Percentiles rank a stretch among this genome's conserved stretches.
Evolutionary conservation across 2,329 filamentous ascomycete genomes (phyloP).

Genomic region (Juglanconis juglandina): DNA sequence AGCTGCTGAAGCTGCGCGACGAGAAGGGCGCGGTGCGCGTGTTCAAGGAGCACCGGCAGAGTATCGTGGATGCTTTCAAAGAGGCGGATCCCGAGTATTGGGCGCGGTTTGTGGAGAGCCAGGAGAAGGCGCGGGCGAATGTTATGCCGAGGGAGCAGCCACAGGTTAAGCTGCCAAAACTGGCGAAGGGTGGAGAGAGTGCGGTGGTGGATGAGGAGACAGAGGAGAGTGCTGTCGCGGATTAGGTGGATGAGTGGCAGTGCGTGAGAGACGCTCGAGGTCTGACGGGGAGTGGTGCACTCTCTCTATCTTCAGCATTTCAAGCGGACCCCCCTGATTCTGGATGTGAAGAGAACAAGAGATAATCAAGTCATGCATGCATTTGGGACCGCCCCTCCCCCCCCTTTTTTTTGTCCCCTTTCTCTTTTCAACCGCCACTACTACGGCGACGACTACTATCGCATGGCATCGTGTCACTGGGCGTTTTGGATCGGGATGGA

Average conservation of each 20-base stretch:
- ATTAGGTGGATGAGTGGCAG: background rate
- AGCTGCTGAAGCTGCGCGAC: constrained; percentile 49
- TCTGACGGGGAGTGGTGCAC: too few relatives aligned
- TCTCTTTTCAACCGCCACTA: background rate
- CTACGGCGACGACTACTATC: background rate
- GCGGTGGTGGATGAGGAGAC: background rate
- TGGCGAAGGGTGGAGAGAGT: background rate
- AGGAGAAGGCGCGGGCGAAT: constrained; percentile 57
- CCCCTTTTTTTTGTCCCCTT: background rate
- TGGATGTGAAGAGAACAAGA: too few relatives aligned
- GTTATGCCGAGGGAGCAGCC: constrained; percentile 31
- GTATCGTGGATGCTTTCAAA: constrained; percentile 47
- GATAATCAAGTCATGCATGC: background rate
- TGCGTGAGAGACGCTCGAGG: too few relatives aligned
- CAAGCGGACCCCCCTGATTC: too few relatives aligned
- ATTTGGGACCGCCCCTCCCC: too few relatives aligned
- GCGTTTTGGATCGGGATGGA: background rate
- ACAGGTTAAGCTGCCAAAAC: too few relatives aligned
- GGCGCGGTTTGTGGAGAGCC: constrained; percentile 59
- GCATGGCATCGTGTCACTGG: background rate
- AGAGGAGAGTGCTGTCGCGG: constrained; percentile 2
- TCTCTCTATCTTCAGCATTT: too few relatives aligned
- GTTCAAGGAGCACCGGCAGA: constrained; percentile 56
- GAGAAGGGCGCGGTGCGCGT: constrained; percentile 58
- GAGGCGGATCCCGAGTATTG: constrained; percentile 65